phyloP scores from a whole-genome alignment of 352 stramenopile genomes.

The Pythium volutum region DNA sequence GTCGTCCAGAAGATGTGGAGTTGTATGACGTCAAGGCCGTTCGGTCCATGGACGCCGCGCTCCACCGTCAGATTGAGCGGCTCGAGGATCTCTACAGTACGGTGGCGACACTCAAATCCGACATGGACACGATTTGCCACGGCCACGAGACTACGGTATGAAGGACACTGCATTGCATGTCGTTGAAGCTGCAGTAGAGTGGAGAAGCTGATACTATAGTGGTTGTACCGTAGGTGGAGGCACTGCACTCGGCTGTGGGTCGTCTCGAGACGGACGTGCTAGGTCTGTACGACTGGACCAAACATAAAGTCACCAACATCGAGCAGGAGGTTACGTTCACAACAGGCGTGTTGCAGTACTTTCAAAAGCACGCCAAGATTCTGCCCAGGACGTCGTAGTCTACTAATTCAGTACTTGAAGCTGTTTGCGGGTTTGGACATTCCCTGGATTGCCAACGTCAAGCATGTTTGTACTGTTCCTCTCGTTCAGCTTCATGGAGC shows the following conservation, averaged over 20 bases:
- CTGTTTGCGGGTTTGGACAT: too few species aligned
- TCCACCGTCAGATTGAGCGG: conserved; percentile 13
- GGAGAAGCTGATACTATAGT: neutral
- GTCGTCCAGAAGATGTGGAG: conserved; percentile 13
- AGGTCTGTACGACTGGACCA: conserved; percentile 60
- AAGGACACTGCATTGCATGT: neutral
- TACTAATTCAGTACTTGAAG: neutral
- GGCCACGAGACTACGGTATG: conserved; percentile 15
- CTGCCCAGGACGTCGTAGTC: conserved; percentile 19
- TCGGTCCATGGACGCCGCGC: conserved; percentile 19
- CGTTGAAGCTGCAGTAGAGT: neutral
- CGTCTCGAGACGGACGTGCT: conserved; percentile 43
- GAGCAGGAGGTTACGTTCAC: conserved; percentile 29
- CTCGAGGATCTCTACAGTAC: conserved; percentile 12
- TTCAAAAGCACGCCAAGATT: conserved; percentile 34
- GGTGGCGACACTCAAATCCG: neutral
- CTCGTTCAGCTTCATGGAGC: too few species aligned
- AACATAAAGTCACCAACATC: conserved; percentile 28
- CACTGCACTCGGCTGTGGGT: conserved; percentile 29
- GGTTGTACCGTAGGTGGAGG: conserved; percentile 22
- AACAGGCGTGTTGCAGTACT: conserved; percentile 28
- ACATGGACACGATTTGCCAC: conserved; percentile 9
- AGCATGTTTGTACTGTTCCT: too few species aligned
- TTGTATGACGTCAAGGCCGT: conserved; percentile 15
- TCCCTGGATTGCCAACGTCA: too few species aligned